Percentiles rank a stretch among this genome's conserved stretches.
These are phyloP conservation scores for Cladosporium velox DNA, from an alignment of 2,329 filamentous ascomycete genomes.

Conservation along the genomic window DNA sequence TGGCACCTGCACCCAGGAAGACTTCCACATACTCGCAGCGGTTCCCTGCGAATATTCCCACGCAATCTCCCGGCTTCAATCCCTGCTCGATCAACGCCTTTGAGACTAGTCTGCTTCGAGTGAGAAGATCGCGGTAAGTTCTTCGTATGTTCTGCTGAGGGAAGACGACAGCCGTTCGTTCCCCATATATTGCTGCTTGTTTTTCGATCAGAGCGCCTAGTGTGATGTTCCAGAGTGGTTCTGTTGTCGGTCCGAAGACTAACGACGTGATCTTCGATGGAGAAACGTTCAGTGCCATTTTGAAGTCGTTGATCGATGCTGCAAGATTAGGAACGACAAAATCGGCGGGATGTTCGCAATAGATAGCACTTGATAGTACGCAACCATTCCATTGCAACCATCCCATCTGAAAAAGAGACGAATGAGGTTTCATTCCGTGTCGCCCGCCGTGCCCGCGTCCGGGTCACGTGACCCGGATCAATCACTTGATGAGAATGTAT, in stretches of 20 bases:
- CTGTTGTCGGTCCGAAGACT: neutral
- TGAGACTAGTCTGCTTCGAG: neutral
- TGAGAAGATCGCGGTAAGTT: neutral
- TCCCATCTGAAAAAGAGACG: neutral
- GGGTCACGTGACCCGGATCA: neutral
- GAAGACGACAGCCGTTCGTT: neutral
- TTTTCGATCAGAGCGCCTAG: neutral
- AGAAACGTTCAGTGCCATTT: neutral
- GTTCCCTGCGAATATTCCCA: neutral
- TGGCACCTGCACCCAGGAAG: neutral
- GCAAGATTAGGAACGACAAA: neutral
- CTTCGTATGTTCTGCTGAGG: neutral
- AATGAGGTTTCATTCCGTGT: neutral
- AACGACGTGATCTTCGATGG: neutral
- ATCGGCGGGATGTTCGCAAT: neutral
- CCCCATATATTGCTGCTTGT: neutral
- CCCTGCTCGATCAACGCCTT: neutral
- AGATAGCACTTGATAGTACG: neutral
- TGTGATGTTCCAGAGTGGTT: neutral
- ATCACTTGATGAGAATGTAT: neutral
- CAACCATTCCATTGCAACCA: neutral
- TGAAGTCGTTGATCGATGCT: neutral
- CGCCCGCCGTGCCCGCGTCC: neutral
- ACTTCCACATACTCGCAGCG: neutral
- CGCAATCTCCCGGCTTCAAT: neutral